Evolutionary conservation across 139 green algal genomes (phyloP), one percentile per base, ranked within the genome.

Genomic region (Pleodorina starrii): DNA sequence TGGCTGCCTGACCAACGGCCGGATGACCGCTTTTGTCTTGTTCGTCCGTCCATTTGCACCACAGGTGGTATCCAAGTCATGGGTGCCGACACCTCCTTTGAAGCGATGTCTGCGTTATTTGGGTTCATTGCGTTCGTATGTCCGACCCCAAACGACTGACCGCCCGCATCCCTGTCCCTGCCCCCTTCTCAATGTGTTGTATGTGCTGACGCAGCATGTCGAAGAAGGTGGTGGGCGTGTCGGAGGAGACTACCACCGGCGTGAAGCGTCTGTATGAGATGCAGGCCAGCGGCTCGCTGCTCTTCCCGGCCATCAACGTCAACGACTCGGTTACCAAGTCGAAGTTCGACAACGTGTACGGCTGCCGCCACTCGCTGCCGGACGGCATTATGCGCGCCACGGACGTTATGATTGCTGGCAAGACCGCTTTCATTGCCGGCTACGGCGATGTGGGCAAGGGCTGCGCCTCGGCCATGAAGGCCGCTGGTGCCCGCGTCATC

Each of bases 311-410:
- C 93, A 99, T 99, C 96, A 99, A 99, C 92, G 98, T 99, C 84
- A 99, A 99, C 95, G 98, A 99, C 97, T 98, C 96, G 10, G 98
- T 99, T 38, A 99, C 98, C 92, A 99, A 99, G 97, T 99, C 96
- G 94, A 99, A 99, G 96, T 99, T 99, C 78, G 98, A 99, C 97
- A 99, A 99, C 94, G 95, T 99, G 92, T 99, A 99, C 92, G 98
- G 98, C 90, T 99, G 98, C 96, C 95, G 98, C 86, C 98, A 99
- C 97, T 99, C 98, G 19, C 97, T 99, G 78, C 98, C 98, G 27
- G 98, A 99, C 90, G 98, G 98, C 91, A 98, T 99, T 94, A 99
- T 99, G 98, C 96, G 98, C 74, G 98, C 98, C 75, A 99, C 98
- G 23, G 98, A 99, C 87, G 97, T 99, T 60, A 99, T 99, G 97